Conservation (phyloP, 257 asterid species). For the Nicotiana noctiflora region DNA sequence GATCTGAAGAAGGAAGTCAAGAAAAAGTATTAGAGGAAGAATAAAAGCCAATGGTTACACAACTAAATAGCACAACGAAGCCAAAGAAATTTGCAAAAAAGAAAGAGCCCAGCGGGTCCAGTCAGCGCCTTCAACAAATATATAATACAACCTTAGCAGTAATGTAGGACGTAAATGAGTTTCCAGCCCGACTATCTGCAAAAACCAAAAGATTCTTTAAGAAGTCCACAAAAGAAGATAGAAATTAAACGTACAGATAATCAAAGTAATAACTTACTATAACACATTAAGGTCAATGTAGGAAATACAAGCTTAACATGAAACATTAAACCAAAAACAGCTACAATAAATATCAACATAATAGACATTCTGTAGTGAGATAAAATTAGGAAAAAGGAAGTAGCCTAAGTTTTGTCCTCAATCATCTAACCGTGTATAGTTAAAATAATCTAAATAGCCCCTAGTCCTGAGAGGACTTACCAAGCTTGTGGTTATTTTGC, state of each 20-base stretch:
- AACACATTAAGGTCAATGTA: neutral
- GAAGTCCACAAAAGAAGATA: neutral
- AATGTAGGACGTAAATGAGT: constrained; percentile 76
- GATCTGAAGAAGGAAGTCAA: constrained; percentile 41
- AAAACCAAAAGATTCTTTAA: constrained; percentile 2
- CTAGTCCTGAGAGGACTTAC: neutral
- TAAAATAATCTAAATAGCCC: neutral
- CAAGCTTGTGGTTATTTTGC: neutral
- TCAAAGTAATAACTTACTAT: neutral
- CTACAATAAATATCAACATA: neutral
- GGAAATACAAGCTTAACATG: neutral
- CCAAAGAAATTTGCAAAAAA: neutral
- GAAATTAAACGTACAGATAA: neutral
- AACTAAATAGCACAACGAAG: constrained; percentile 11
- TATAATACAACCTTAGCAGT: constrained; percentile 68
- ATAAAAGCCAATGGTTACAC: neutral
- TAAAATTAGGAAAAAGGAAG: neutral
- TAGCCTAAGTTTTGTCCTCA: neutral
- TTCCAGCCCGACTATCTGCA: constrained; percentile 91
- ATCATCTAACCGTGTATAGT: neutral
- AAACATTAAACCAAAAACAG: neutral
- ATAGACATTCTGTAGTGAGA: neutral
- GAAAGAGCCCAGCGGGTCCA: neutral
- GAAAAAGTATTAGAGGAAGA: neutral
- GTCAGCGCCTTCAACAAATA: constrained; percentile 10